A percentile compares a stretch with the other conserved stretches of the same genome.
phyloP scores from a whole-genome alignment of 2,329 filamentous ascomycete genomes.

The Hymenoscyphus fraxineus region DNA sequence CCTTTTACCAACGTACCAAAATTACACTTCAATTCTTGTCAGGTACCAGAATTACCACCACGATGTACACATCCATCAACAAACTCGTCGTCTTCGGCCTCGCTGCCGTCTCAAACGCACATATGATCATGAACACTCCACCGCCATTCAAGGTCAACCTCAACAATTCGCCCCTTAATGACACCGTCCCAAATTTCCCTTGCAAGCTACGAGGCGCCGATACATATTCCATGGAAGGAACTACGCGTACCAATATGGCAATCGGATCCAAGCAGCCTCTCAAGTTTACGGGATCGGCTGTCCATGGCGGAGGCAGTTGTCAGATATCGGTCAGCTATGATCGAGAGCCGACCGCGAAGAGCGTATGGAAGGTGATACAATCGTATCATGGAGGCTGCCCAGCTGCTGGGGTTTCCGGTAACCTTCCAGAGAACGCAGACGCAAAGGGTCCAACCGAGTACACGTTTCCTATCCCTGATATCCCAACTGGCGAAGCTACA shows the following conservation, averaged over 20 bases:
- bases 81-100: slow-evolving; percentile 53
- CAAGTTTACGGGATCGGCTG: slow-evolving; percentile 65
- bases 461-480: slow-evolving; percentile 68
- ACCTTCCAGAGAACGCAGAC: slow-evolving; percentile 49
- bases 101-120: slow-evolving; percentile 60
- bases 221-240: slow-evolving; percentile 44
- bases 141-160: no score
- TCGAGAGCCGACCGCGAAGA: slow-evolving; percentile 58
- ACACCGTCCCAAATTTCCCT: no score
- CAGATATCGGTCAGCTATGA: slow-evolving; percentile 87
- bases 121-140: slow-evolving; percentile 71
- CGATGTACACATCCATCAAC: slow-evolving; percentile 49
- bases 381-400: slow-evolving; percentile 86
- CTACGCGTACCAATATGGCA: slow-evolving; percentile 53
- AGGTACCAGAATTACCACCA: slow-evolving; percentile 30
- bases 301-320: slow-evolving; percentile 89
- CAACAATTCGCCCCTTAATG: no score
- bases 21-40: slow-evolving; percentile 18
- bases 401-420: slow-evolving; percentile 52
- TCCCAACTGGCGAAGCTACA: slow-evolving; percentile 72
- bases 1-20: background rate
- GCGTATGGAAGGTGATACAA: slow-evolving; percentile 83
- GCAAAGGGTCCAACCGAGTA: slow-evolving; percentile 58
- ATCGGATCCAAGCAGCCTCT: slow-evolving; percentile 61
- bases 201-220: slow-evolving; percentile 64